These are phyloP conservation scores for Rubia occidens DNA, from an alignment of 305 asterid species.

Conservation along the genomic window DNA sequence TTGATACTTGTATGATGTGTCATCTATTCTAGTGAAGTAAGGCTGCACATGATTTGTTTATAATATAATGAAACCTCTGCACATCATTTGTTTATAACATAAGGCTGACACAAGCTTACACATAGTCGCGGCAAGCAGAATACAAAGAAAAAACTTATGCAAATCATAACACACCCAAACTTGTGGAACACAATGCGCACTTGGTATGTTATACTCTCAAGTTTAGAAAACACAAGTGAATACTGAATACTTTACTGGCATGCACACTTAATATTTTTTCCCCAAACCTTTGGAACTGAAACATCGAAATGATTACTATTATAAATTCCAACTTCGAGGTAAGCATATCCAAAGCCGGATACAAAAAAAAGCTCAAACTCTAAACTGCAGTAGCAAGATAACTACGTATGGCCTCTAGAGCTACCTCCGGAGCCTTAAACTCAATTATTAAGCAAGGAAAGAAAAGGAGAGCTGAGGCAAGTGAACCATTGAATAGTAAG, in stretches of 20 bases:
- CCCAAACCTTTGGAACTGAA: background rate
- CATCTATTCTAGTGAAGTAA: conserved; percentile 74
- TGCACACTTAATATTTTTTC: too few species aligned
- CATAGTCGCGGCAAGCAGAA: too few species aligned
- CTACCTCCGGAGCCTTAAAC: conserved; percentile 49
- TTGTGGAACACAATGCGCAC: too few species aligned
- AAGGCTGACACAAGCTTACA: too few species aligned
- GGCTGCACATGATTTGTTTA: too few species aligned
- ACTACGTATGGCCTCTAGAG: conserved; percentile 85
- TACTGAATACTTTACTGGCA: background rate
- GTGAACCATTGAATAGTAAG: too few species aligned
- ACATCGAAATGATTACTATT: background rate
- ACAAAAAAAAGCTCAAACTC: conserved; percentile 69
- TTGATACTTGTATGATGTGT: conserved; percentile 72
- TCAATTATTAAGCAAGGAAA: too few species aligned
- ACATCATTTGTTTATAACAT: too few species aligned
- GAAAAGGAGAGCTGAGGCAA: too few species aligned
- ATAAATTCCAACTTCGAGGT: conserved; percentile 57
- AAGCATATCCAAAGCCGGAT: conserved; percentile 84
- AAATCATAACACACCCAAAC: too few species aligned
- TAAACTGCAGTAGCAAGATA: conserved; percentile 58
- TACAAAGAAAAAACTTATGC: too few species aligned
- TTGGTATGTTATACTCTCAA: conserved; percentile 33
- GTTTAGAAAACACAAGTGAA: conserved; percentile 3
- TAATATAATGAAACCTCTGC: too few species aligned